Evolutionary conservation across 352 stramenopile species (phyloP), one percentile per base, ranked within the genome.

Genomic region (Phytophthora vignae): DNA sequence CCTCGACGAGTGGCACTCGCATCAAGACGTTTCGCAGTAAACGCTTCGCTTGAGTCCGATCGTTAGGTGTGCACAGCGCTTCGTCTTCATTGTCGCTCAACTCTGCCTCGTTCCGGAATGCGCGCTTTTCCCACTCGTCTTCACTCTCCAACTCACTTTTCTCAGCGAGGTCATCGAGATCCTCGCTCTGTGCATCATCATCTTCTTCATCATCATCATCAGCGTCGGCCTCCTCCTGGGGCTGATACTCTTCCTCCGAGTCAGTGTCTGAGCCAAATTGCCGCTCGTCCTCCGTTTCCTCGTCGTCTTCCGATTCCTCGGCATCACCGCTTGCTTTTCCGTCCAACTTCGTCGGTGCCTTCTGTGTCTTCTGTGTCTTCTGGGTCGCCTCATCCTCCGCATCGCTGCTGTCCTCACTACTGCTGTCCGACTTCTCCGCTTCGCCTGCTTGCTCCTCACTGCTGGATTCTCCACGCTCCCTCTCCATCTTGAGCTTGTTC

Each of bases 1-100:
- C 52, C 54, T 90, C 83, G 9, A 71, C 52, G 2, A 67, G 29
- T 17, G 83, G 74, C 19, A 88, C 58, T 22, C 64, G 67, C 12
- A 68, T 49, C 11, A 64, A 65, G 22, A 90, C 62, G 40, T 77
- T 80, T 31, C 69, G 56, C 46, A 78, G 14, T 12, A 83, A 33
- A 62, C 50, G 69, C 29, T 73, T 76, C 8, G 69, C 76, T 69
- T 81, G 69, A 4, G 31, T 62, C 19, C 73, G 17, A 38, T 82
- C 73, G 52, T 50, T 8, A 14, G 21, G 7, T 4, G 50, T 59
- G 25, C 73, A 33, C 17, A 48, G 62, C 38, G 65, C 44, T 14
- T 67, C 64, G 2, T 52, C 59, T 66, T 69, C 38, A 50, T 55
- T 49, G n/a, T 69, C 38, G 2, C 10, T 49, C n/a, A 5, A 29